Base-by-base conservation (phyloP, 768 basidiomycete genomes). In the Phylloporus rhodoxanthus region DNA sequence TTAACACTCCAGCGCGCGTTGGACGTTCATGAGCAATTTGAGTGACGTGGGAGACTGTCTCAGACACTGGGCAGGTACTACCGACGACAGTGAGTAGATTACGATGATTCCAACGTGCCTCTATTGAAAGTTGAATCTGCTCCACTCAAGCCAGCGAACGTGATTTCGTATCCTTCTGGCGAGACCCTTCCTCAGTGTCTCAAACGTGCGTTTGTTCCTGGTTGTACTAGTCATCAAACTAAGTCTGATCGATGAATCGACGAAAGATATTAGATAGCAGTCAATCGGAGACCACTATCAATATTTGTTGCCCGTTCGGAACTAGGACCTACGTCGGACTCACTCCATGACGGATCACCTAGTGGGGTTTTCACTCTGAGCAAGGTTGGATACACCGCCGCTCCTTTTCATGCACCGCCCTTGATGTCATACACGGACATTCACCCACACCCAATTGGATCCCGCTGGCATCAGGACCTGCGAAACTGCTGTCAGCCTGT, bases 41-140 rank as follows among this genome's bases (percentile, higher is more conserved):
- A 40, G 47, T 43, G 52, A 63, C 62, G 63, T 65, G 62, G 55
- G 47, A 54, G 14, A n/a, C n/a, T n/a, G n/a, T n/a, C n/a, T n/a
- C n/a, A n/a, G n/a, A n/a, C n/a, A n/a, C n/a, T n/a, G n/a, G n/a
- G n/a, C n/a, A n/a, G n/a, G n/a, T n/a, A n/a, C n/a, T n/a, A n/a
- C n/a, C n/a, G n/a, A n/a, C n/a, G n/a, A n/a, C n/a, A n/a, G n/a
- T n/a, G n/a, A n/a, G n/a, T n/a, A n/a, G n/a, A n/a, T n/a, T n/a
- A n/a, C n/a, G n/a, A n/a, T n/a, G n/a, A n/a, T n/a, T n/a, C n/a
- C n/a, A n/a, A n/a, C n/a, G n/a, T n/a, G n/a, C n/a, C n/a, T n/a
- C n/a, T n/a, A n/a, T n/a, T n/a, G n/a, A n/a, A n/a, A n/a, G n/a
- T n/a, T n/a, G n/a, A n/a, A n/a, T n/a, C n/a, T n/a, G n/a, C n/a